Evolutionary conservation across 371 early-diverging fungal species (phyloP), one percentile per base, ranked within the genome.

Genomic region (Rhizopus arrhizus): DNA sequence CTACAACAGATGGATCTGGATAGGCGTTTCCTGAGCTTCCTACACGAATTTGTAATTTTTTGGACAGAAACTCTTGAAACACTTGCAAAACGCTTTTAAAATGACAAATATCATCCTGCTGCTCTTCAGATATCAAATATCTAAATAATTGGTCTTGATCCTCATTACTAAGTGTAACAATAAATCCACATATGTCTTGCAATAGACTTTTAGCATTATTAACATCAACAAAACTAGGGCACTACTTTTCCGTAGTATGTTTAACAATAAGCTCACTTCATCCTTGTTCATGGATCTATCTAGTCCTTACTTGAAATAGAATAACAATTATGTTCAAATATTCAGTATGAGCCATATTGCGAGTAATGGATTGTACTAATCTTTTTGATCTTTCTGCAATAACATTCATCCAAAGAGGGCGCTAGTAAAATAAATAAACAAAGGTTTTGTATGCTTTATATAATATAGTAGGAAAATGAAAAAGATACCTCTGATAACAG

Each of bases 1-100:
- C 66, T 38, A 78, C 74, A 4, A 81, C 73, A 3, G 65, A 59
- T 11, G 69, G 58, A 49, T 83, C 78, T 43, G 72, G 65, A 62
- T 81, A 74, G 0, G 75, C 70, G 28, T 65, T 66, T 3, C 66
- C 59, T n/a, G 33, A 40, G 1, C 31, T 55, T 28, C 7, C 52
- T 32, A 28, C 38, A 31, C 67, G 62, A 29, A 57, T 41, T 8
- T 58, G 49, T 31, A 72, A 33, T 3, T 64, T 32, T 33, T 59
- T 52, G 12, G 64, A 64, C 3, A 77, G 61, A 29, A 70, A 53
- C 3, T 62, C 41, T 22, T 77, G 74, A 34, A 72, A 70, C 16
- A 60, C 11, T 12, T 65, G 34, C 29, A 77, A 47, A 2, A 62
- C 22, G 0, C 43, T 16, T 42, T 42, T 52, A 38, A 72, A 69